Evolutionary conservation across 1,139 yeast genomes (phyloP), one percentile per base, ranked within the genome.

Genomic region (Yamadazyma sp.): DNA sequence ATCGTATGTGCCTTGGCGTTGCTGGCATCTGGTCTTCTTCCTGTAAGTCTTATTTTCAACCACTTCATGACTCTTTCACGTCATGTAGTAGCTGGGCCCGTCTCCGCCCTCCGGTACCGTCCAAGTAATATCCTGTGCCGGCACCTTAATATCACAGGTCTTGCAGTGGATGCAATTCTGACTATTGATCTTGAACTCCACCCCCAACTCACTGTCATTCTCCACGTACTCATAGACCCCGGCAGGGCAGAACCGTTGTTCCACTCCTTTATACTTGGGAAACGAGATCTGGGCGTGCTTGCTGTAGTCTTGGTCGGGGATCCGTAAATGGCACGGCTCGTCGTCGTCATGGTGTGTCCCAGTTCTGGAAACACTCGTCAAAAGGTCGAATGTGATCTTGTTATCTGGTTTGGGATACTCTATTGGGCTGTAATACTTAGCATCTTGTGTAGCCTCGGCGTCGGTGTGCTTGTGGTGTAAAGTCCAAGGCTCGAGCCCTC

Each of bases 101-200:
- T 85, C 98, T 29, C 98, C 97, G 46, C 98, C 98, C 66, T 92
- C 98, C 3, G 98, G 98, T 12, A 88, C 96, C 7, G 82, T 77
- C 98, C 98, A 92, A 57, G 79, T 76, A 47, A 92, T 92, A 58
- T 91, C 97, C 64, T 91, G 97, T 0, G 88, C 74, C 8, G 98
- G 98, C 12, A 85, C 94, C 64, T 92, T 92, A 60, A 92, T 92
- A 64, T 92, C 98, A 69, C 98, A 92, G 1, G 98, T 91, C 66
- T 92, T 92, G 69, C 98, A 92, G 62, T 92, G 98, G 49, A 92
- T 89, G 69, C 98, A 92, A 64, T 92, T 92, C 62, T 92, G 98
- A 17, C 95, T 78, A 64, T 92, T 92, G 62, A 92, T 91, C 61
- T 88, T 94, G 66, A 92, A 91, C 54, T 80, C 76, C 23, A 88